phyloP scores from a whole-genome alignment of 2,329 filamentous ascomycete genomes.

The Diaporthe sp. region DNA sequence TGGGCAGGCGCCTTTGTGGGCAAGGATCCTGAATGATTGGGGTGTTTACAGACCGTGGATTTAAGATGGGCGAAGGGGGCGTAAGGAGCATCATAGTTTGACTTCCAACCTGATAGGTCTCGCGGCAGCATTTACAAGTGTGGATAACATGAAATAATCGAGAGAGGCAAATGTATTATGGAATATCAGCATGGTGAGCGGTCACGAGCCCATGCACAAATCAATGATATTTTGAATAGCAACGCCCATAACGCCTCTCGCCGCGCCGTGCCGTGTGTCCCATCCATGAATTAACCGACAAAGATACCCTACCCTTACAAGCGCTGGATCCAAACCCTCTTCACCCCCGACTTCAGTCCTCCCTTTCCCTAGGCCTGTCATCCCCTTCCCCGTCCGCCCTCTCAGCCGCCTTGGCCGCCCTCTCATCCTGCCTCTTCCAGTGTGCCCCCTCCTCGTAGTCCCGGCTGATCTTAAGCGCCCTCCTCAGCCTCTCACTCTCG shows the following conservation, averaged over 20 bases:
- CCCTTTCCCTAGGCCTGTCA: background rate
- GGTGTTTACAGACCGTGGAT: background rate
- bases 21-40: background rate
- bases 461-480: constrained; percentile 86
- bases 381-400: background rate
- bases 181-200: background rate
- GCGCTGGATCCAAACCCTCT: background rate
- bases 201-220: background rate
- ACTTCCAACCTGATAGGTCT: background rate
- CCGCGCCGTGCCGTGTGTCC: background rate
- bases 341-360: background rate
- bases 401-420: constrained; percentile 13
- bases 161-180: background rate
- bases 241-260: constrained; percentile 7
- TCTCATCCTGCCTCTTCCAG: constrained; percentile 85
- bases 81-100: constrained; percentile 12
- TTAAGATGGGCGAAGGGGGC: background rate
- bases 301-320: background rate
- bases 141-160: background rate
- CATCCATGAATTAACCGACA: background rate
- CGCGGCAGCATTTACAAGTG: background rate
- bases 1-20: background rate
- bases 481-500: constrained; percentile 89
- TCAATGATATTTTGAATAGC: background rate
- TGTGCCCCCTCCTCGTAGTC: constrained; percentile 89